Base-by-base conservation (phyloP, 768 basidiomycete species). In the Austroboletus eburneus region DNA sequence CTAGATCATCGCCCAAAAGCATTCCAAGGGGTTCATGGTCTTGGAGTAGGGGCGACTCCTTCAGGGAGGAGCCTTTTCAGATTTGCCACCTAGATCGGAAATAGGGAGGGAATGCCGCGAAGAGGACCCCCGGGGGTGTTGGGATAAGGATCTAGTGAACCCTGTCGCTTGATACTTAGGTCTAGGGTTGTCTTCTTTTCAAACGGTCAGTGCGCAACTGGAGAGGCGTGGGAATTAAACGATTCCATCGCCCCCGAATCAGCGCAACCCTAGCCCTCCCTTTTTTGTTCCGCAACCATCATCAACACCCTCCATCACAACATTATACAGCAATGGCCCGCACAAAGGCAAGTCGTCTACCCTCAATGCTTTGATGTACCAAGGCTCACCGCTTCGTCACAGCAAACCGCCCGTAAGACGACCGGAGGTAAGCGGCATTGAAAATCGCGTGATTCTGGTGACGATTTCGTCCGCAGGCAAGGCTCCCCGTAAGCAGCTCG, bases 321-420 rank as follows among this genome's bases (percentile, higher is more conserved):
- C 45, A 3, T 25, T 37, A 43, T 45, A 25, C 51, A 54, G 33
- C 51, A 54, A 92, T 92, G 90, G 90, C 90, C 59, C 89, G 90
- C 63, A 92, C 90, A 66, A 92, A 91, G 82, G 88, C 87, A 52
- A 43, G 62, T 52, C 5, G 35, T 1, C 8, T 22, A n/a, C n/a
- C 20, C 12, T 36, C 29, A 24, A 35, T 51, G 34, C 35, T 5
- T 48, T 14, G 39, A 27, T 13, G 2, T 23, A 17, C 14, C 21
- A 23, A 39, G 41, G 40, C 52, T 54, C 43, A 55, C 43, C 25
- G 37, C 37, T 10, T 21, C 53, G 34, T 40, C 49, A 18, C 40
- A 92, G 93, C 94, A 96, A 92, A 96, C 93, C 67, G 94, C 94
- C 65, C 91, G 94, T 73, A 96, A 97, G 79, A 96, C 94, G 48